phyloP scores from a whole-genome alignment of 1,139 yeast genomes.

The Yamadazyma spencermartinsiae region DNA sequence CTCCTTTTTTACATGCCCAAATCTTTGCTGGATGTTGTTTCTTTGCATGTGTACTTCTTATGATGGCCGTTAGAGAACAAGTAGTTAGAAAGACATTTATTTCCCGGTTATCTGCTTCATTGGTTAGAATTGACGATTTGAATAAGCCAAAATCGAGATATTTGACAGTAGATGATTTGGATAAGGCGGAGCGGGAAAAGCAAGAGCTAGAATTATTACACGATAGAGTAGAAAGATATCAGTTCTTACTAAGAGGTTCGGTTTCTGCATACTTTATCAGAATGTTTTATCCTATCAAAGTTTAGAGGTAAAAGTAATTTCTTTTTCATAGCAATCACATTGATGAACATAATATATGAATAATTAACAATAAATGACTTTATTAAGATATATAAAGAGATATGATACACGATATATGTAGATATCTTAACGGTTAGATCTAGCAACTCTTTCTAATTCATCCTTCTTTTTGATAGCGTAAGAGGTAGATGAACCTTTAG shows the following conservation, averaged over 20 bases:
- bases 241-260: constrained; percentile 16
- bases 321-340: too few species aligned
- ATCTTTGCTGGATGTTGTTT: constrained; percentile 57
- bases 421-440: constrained; percentile 93
- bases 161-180: constrained; percentile 15
- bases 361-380: background rate
- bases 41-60: constrained; percentile 27
- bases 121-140: constrained; percentile 7
- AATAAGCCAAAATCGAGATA: constrained; percentile 12
- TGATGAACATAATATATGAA: too few species aligned
- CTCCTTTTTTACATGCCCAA: constrained; percentile 60
- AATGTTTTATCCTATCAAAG: constrained; percentile 26
- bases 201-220: constrained; percentile 18
- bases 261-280: constrained; percentile 17
- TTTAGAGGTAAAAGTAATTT: constrained; percentile 11
- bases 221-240: constrained; percentile 22
- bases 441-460: constrained; percentile 99
- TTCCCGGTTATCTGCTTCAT: constrained; percentile 12
- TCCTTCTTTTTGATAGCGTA: constrained; percentile 99
- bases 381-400: constrained; percentile 10
- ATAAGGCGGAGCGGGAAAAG: constrained; percentile 8
- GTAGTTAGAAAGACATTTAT: constrained; percentile 22
- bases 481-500: constrained; percentile 99
- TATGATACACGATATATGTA: constrained; percentile 18
- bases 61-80: constrained; percentile 35